phyloP scores from a whole-genome alignment of 139 green algal genomes.

The Spirogloea muscicola region DNA sequence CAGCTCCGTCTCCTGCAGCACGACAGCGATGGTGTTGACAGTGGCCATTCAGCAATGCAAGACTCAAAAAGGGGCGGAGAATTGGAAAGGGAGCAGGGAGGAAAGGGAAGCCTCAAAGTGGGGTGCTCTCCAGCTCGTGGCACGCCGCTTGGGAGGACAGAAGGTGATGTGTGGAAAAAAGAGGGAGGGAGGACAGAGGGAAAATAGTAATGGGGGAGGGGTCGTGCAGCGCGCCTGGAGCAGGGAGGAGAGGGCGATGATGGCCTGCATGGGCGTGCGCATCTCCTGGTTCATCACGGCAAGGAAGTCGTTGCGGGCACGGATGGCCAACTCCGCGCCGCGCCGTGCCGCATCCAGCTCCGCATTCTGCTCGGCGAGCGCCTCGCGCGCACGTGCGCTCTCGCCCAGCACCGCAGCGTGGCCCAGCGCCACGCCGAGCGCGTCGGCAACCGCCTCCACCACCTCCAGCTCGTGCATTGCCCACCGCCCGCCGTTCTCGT shows the following conservation, averaged over 20 bases:
- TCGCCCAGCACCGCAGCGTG: slow-evolving; percentile 46
- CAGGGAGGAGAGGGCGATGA: slow-evolving; percentile 14
- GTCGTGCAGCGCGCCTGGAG: slow-evolving; percentile 7
- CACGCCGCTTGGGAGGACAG: too few species aligned
- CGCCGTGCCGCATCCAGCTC: slow-evolving; percentile 21
- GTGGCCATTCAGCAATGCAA: too few species aligned
- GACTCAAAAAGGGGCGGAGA: too few species aligned
- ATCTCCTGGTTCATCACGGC: slow-evolving; percentile 46
- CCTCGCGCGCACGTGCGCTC: slow-evolving; percentile 8
- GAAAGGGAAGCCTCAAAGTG: too few species aligned
- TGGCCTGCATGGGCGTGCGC: slow-evolving; percentile 29
- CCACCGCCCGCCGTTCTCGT: slow-evolving; percentile 29
- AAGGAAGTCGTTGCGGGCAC: slow-evolving; percentile 40
- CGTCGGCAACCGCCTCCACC: slow-evolving; percentile 41
- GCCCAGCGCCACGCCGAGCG: slow-evolving; percentile 30
- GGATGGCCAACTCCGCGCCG: slow-evolving; percentile 13
- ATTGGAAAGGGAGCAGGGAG: too few species aligned
- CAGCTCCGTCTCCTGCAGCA: slow-evolving; percentile 21
- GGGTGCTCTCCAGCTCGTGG: too few species aligned
- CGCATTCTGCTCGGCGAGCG: slow-evolving; percentile 20
- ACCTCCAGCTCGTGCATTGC: slow-evolving; percentile 44
- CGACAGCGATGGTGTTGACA: too few species aligned
- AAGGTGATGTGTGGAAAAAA: too few species aligned
- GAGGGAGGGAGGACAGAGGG: too few species aligned
- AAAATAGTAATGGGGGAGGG: too few species aligned